Evolutionary conservation across 2,329 filamentous ascomycete genomes (phyloP), one percentile per base, ranked within the genome.

Genomic region (Ustilaginoidea virens): DNA sequence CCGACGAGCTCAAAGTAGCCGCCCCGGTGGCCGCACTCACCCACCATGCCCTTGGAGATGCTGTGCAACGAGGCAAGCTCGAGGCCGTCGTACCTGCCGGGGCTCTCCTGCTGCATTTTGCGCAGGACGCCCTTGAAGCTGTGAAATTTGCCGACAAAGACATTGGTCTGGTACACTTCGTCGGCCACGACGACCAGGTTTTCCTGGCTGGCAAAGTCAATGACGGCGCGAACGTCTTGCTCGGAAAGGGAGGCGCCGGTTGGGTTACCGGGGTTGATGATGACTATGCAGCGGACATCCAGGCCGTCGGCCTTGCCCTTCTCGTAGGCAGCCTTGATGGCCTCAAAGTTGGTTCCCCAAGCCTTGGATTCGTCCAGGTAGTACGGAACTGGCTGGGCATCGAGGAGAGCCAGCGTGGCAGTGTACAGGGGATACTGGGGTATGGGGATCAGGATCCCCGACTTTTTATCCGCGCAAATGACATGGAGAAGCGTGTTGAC

Each of bases 91-190:
- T 83, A 96, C 51, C 74, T 75, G 46, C 74, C 80, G 1, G 78
- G 71, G 25, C 65, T 56, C 48, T 77, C 69, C 52, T 77, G 64
- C 55, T 96, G 87, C 45, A 96, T 61, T 42, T 78, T 66, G 38
- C 86, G 73, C 28, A 98, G 70, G 23, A 78, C 74, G 44, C 80
- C 74, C 63, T 96, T 96, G 76, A 98, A 96, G 47, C 81, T 92
- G 59, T 81, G 74, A 64, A 98, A 98, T 52, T 87, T 68, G 53
- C 90, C 90, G 36, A 80, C 63, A 59, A 98, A 98, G 44, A 98
- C 80, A 56, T 98, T 98, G 49, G 90, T 96, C 61, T 98, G 90
- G 70, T 98, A 98, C 21, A 98, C 90, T 57, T 98, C 90, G 48
- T 98, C 90, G 29, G 90, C 90, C 46, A 98, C 71, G 39, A 96